These are phyloP conservation scores for Cryptococcus sp. DNA, from an alignment of 1,284 basidiomycete species.

Conservation along the genomic window DNA sequence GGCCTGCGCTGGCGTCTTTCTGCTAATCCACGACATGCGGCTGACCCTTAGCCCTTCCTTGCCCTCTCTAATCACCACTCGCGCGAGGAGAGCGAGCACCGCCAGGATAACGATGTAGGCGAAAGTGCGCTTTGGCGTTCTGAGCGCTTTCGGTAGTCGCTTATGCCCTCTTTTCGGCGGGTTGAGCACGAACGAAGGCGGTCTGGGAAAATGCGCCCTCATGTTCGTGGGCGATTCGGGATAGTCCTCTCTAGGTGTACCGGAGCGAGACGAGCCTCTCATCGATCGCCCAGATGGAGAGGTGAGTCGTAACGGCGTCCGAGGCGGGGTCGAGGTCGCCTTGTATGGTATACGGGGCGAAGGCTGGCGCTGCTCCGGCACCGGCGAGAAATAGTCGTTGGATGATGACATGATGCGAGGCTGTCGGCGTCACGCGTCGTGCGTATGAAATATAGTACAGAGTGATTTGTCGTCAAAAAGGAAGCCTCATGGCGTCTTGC, in stretches of 20 bases:
- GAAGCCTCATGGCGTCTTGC: too few relatives aligned
- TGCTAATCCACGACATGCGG: background rate
- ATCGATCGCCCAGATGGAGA: constrained; percentile 1
- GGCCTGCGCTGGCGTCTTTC: background rate
- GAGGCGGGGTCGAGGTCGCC: constrained; percentile 22
- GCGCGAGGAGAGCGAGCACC: constrained; percentile 1
- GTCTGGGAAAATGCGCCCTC: constrained; percentile 2
- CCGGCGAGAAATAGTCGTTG: too few relatives aligned
- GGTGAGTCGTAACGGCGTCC: constrained; percentile 1
- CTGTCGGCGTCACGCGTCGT: too few relatives aligned
- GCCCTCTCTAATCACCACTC: background rate
- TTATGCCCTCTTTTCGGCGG: constrained; percentile 2
- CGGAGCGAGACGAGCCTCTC: background rate
- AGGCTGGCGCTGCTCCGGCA: too few relatives aligned
- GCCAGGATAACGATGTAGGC: constrained; percentile 9
- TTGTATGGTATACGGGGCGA: constrained; percentile 18
- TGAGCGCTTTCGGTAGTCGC: constrained; percentile 12
- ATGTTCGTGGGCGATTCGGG: constrained; percentile 25
- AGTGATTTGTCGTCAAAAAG: too few relatives aligned
- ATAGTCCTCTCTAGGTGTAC: constrained; percentile 11
- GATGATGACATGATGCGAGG: too few relatives aligned
- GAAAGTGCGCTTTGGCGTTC: constrained; percentile 18
- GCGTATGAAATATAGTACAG: too few relatives aligned
- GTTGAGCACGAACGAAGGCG: constrained; percentile 9
- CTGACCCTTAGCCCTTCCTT: constrained; percentile 1